phyloP scores from a whole-genome alignment of 306 rosid species.

The Prunus mume region DNA sequence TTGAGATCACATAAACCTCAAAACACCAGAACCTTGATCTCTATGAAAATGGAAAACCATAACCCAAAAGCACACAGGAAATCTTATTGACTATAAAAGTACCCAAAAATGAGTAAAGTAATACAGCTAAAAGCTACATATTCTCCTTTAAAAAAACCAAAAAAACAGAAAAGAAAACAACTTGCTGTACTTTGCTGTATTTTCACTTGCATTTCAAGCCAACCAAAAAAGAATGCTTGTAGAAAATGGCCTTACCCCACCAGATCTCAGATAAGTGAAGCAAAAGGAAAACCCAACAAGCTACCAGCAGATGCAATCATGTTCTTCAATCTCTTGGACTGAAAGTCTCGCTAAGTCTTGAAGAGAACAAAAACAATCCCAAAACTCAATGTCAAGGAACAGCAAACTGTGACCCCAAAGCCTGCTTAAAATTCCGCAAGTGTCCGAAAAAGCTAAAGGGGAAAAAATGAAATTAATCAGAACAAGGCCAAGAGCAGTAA shows the following conservation, averaged over 20 bases:
- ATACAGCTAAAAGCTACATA: slow-evolving; percentile 23
- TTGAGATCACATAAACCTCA: slow-evolving; percentile 25
- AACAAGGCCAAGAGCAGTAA: slow-evolving; percentile 23
- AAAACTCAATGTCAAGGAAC: slow-evolving; percentile 30
- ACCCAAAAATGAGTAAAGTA: slow-evolving; percentile 48
- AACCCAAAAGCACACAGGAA: slow-evolving; percentile 19
- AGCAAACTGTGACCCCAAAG: slow-evolving; percentile 27
- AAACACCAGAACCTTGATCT: slow-evolving; percentile 33
- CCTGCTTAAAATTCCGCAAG: slow-evolving; percentile 16
- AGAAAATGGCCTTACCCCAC: slow-evolving; percentile 49
- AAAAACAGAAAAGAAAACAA: slow-evolving; percentile 19
- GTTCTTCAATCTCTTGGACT: slow-evolving; percentile 47
- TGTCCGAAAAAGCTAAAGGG: slow-evolving; percentile 1
- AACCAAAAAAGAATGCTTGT: slow-evolving; percentile 13
- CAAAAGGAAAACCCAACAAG: slow-evolving; percentile 49
- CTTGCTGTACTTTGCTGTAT: slow-evolving; percentile 13
- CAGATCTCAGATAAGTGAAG: slow-evolving; percentile 72
- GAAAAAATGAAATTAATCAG: slow-evolving; percentile 6
- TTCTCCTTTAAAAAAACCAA: slow-evolving; percentile 1
- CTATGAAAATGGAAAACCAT: slow-evolving; percentile 13
- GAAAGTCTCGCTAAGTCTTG: slow-evolving; percentile 36
- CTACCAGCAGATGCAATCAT: slow-evolving; percentile 48
- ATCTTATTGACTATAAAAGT: slow-evolving; percentile 30
- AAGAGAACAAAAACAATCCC: slow-evolving; percentile 21
- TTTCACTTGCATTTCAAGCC: slow-evolving; percentile 51